A percentile compares a stretch with the other conserved stretches of the same genome.
phyloP scores from a whole-genome alignment of 139 green algal species.

The Edaphochlamys debaryana region DNA sequence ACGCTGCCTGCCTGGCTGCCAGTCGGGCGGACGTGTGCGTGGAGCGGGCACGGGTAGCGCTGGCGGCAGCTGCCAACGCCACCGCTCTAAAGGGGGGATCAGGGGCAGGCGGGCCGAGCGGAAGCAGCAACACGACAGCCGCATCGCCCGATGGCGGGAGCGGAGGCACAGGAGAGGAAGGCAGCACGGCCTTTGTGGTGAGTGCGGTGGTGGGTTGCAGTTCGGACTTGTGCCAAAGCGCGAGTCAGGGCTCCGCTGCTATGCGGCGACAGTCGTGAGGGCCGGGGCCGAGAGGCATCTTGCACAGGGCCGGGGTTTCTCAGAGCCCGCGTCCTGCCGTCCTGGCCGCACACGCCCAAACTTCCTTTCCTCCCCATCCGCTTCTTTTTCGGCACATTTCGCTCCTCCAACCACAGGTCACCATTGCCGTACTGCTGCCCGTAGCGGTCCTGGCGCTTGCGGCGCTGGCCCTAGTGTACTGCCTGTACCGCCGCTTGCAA shows the following conservation, averaged over 20 bases:
- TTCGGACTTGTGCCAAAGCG: too few species aligned
- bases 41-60: neutral
- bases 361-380: neutral
- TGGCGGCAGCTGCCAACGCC: too few species aligned
- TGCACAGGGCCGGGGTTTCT: neutral
- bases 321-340: too few species aligned
- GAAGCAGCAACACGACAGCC: neutral
- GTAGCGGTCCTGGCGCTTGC: neutral
- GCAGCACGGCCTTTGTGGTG: neutral
- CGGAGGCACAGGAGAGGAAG: neutral
- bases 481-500: neutral
- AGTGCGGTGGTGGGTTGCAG: neutral
- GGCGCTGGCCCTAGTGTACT: neutral
- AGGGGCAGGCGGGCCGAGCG: neutral
- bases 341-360: neutral
- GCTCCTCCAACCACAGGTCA: neutral
- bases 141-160: neutral
- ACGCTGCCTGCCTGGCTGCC: neutral
- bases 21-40: neutral
- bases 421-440: conserved; percentile 18
- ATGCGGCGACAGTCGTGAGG: neutral
- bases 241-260: neutral
- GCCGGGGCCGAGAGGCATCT: too few species aligned
- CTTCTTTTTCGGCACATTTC: neutral
- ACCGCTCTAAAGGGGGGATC: neutral